These are phyloP conservation scores for Fusarium odoratissimum DNA, from an alignment of 2,329 filamentous ascomycete genomes.

Conservation along the genomic window DNA sequence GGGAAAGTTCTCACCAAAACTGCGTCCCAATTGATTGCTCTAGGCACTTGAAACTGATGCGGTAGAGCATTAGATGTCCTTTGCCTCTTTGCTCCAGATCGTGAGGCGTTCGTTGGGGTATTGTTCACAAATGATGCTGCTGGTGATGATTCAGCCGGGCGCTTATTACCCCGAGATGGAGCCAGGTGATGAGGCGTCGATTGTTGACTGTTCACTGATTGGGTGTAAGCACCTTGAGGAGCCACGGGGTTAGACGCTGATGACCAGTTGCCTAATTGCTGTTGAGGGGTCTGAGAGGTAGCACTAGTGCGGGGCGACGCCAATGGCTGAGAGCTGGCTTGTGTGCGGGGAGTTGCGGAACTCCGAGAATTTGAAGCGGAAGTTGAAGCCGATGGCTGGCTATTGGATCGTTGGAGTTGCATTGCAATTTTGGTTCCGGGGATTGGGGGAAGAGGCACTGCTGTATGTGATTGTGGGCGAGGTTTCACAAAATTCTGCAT, in stretches of 20 bases:
- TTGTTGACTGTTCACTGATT: neutral
- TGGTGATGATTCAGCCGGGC: neutral
- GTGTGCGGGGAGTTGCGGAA: neutral
- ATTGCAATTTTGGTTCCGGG: neutral
- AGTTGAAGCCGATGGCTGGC: neutral
- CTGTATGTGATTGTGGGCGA: neutral
- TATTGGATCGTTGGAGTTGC: neutral
- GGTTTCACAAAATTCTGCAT: neutral
- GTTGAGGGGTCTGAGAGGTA: neutral
- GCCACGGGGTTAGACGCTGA: neutral
- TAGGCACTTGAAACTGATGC: neutral
- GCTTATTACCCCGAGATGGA: neutral
- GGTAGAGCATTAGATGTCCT: neutral
- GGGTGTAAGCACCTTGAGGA: neutral
- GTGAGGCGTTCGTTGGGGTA: neutral
- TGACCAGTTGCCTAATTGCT: neutral
- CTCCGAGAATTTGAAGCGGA: neutral
- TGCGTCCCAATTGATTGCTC: neutral
- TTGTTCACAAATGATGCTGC: neutral
- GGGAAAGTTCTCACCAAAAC: neutral
- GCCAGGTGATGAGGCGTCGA: neutral
- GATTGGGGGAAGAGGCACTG: neutral
- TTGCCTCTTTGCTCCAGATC: neutral
- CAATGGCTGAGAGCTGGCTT: neutral
- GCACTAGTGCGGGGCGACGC: neutral